phyloP scores from a whole-genome alignment of 2,329 filamentous ascomycete species.

The Ophioceras dolichostomum region DNA sequence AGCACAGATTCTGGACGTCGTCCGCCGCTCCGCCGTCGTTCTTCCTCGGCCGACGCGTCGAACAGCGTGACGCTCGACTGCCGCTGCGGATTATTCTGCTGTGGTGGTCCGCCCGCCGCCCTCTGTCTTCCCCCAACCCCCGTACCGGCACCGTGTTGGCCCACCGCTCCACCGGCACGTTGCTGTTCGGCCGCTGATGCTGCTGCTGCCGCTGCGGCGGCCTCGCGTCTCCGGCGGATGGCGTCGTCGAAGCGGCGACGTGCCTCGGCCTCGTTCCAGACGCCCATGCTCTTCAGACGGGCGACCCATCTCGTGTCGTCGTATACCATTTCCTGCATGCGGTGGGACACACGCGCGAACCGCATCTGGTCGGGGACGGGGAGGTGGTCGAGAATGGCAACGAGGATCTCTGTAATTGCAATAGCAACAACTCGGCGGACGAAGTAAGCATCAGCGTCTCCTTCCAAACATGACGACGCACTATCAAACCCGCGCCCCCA shows the following conservation, averaged over 20 bases:
- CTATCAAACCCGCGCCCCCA: background rate
- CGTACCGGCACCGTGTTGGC: conserved; percentile 5
- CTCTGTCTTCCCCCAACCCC: conserved; percentile 8
- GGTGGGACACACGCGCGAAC: conserved; percentile 72
- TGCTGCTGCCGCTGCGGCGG: conserved; percentile 18
- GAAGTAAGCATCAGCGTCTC: too few relatives aligned
- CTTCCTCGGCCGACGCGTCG: conserved; percentile 36
- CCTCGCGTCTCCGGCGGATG: conserved; percentile 48
- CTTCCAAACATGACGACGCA: too few relatives aligned
- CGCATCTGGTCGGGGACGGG: conserved; percentile 74
- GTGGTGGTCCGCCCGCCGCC: too few relatives aligned
- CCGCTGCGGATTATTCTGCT: too few relatives aligned
- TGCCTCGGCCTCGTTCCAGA: conserved; percentile 86
- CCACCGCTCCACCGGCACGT: conserved; percentile 11
- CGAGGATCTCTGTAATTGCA: conserved; percentile 86
- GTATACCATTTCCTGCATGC: conserved; percentile 96
- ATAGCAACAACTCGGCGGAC: too few relatives aligned
- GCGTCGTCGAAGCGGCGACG: conserved; percentile 67
- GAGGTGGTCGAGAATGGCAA: conserved; percentile 78
- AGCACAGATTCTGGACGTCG: too few relatives aligned
- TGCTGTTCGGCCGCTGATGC: background rate
- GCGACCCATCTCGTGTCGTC: conserved; percentile 94
- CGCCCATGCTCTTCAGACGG: conserved; percentile 71
- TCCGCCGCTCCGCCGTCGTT: conserved; percentile 28
- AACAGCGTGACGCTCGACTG: conserved; percentile 2